phyloP scores from a whole-genome alignment of 352 stramenopile species.

The Peronospora destructor region DNA sequence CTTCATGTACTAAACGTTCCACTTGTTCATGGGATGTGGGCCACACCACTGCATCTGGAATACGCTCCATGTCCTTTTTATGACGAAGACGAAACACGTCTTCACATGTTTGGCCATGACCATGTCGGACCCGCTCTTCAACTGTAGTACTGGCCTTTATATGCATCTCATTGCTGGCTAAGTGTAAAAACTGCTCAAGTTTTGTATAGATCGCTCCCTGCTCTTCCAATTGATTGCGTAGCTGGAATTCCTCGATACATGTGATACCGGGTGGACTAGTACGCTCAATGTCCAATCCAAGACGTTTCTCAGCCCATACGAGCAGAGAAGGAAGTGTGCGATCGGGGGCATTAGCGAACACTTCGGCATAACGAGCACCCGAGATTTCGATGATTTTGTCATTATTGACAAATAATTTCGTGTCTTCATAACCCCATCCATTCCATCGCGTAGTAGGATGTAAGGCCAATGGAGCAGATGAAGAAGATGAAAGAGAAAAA shows the following conservation, averaged over 20 bases:
- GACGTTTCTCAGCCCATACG: slow-evolving; percentile 48
- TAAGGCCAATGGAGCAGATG: slow-evolving; percentile 12
- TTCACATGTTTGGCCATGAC: slow-evolving; percentile 67
- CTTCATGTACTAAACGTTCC: slow-evolving; percentile 59
- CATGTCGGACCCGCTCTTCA: slow-evolving; percentile 57
- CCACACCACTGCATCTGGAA: slow-evolving; percentile 91
- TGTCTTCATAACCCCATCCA: slow-evolving; percentile 68
- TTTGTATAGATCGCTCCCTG: slow-evolving; percentile 8
- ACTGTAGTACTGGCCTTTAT: slow-evolving; percentile 34
- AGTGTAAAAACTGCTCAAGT: slow-evolving; percentile 31
- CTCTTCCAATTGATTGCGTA: slow-evolving; percentile 24
- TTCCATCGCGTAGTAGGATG: slow-evolving; percentile 54
- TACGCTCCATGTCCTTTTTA: slow-evolving; percentile 35
- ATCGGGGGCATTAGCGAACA: slow-evolving; percentile 42
- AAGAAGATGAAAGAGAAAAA: slow-evolving; percentile 2
- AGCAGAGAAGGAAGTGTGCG: slow-evolving; percentile 47
- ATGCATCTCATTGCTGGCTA: slow-evolving; percentile 14
- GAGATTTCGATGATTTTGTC: slow-evolving; percentile 52
- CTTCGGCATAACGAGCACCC: slow-evolving; percentile 47
- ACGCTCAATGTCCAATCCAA: slow-evolving; percentile 43
- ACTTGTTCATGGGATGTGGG: slow-evolving; percentile 78
- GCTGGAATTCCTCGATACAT: slow-evolving; percentile 26
- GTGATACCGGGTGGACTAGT: slow-evolving; percentile 31
- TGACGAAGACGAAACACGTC: slow-evolving; percentile 60
- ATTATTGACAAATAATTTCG: slow-evolving; percentile 57